Conservation (phyloP, 2,329 filamentous ascomycete species). For the Ambrosiella xylebori region DNA sequence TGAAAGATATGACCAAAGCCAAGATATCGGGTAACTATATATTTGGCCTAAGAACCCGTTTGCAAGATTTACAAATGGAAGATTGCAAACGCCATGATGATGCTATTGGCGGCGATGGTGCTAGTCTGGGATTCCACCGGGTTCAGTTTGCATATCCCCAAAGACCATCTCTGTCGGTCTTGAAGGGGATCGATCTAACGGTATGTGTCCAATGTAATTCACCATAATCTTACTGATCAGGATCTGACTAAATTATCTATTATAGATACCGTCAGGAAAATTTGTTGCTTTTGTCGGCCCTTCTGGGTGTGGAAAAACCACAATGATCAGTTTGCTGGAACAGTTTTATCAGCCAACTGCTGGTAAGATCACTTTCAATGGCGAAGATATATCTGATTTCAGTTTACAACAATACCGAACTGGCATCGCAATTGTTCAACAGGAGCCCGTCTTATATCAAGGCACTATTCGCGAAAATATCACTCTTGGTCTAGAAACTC, state of each 20-base stretch:
- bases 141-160: constrained; percentile 42
- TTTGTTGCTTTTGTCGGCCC: constrained; percentile 39
- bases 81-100: constrained; percentile 12
- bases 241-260: background rate
- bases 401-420: constrained; percentile 20
- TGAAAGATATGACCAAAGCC: constrained; percentile 29
- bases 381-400: constrained; percentile 18
- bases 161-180: constrained; percentile 20
- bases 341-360: constrained; percentile 25
- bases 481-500: constrained; percentile 24
- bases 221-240: background rate
- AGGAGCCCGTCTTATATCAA: constrained; percentile 27
- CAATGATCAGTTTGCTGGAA: constrained; percentile 35
- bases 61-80: constrained; percentile 19
- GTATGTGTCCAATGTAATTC: constrained; percentile 10
- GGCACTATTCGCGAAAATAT: constrained; percentile 40
- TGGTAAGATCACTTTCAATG: constrained; percentile 19
- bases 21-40: constrained; percentile 32
- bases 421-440: constrained; percentile 25
- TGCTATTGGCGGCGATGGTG: constrained; percentile 16
- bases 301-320: constrained; percentile 43
- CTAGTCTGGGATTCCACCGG: constrained; percentile 30
- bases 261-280: constrained; percentile 26
- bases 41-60: constrained; percentile 23
- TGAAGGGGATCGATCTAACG: constrained; percentile 24